phyloP scores from a whole-genome alignment of 148 eudicot species.

The Cornus suecica region DNA sequence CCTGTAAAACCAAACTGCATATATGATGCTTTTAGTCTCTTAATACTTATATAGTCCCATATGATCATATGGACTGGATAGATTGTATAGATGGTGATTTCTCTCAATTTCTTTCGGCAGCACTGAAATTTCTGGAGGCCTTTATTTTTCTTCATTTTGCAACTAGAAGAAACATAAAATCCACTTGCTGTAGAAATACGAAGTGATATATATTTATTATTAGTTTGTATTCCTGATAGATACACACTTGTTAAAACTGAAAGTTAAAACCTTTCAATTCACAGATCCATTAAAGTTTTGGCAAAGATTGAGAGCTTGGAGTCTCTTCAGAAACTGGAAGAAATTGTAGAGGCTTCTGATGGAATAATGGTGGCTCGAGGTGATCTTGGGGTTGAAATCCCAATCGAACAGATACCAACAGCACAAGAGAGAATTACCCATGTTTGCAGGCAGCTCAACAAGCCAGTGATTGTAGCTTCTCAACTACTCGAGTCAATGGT shows the following conservation, averaged over 20 bases:
- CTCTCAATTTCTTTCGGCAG: background rate
- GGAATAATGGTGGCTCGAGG: constrained; percentile 56
- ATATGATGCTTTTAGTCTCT: too few relatives aligned
- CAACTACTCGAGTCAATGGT: constrained; percentile 53
- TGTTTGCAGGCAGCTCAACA: constrained; percentile 46
- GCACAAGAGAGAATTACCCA: constrained; percentile 33
- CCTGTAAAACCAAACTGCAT: too few relatives aligned
- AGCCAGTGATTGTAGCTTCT: constrained; percentile 53
- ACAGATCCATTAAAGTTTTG: constrained; percentile 38
- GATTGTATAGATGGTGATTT: background rate
- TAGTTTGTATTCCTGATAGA: background rate
- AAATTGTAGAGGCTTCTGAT: constrained; percentile 50
- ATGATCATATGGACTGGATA: too few relatives aligned
- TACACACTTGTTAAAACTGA: background rate
- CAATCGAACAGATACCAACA: constrained; percentile 50
- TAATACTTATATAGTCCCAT: too few relatives aligned
- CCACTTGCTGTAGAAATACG: background rate
- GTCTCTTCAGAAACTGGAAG: constrained; percentile 42
- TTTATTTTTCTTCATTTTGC: background rate
- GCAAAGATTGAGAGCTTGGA: constrained; percentile 51
- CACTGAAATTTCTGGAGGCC: background rate
- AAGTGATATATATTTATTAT: background rate
- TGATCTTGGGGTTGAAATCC: constrained; percentile 54
- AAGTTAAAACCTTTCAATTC: background rate
- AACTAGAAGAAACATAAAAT: background rate